Conservation (phyloP, 805 yeast genomes). For the Metschnikowia matae region DNA sequence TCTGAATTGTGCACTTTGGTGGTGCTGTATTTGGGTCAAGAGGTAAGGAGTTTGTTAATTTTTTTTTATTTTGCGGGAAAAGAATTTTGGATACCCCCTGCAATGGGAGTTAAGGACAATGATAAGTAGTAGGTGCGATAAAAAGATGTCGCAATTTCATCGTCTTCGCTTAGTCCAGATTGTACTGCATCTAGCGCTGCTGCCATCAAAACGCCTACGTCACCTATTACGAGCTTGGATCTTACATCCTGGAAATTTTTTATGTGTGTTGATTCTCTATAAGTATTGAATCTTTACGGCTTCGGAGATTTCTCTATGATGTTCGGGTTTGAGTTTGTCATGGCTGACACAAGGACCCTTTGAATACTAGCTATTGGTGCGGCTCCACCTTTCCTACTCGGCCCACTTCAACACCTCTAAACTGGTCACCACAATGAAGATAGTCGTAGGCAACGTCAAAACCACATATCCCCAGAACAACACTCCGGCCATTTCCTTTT, state of each 20-base stretch:
- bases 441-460: constrained; percentile 71
- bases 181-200: not conserved
- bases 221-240: not conserved
- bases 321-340: too few species aligned
- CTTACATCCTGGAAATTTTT: too few species aligned
- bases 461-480: constrained; percentile 80
- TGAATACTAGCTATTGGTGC: not conserved
- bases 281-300: not conserved
- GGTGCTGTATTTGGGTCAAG: too few species aligned
- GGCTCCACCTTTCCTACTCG: not conserved
- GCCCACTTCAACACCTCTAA: constrained; percentile 59
- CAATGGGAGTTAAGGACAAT: not conserved
- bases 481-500: constrained; percentile 79
- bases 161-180: constrained; percentile 1
- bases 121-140: constrained; percentile 1
- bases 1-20: too few species aligned
- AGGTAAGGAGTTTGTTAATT: too few species aligned
- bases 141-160: constrained; percentile 1
- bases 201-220: not conserved
- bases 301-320: too few species aligned
- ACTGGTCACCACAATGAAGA: constrained; percentile 63
- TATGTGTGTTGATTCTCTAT: too few species aligned
- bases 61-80: not conserved
- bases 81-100: not conserved
- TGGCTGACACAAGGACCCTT: not conserved